Conservation (phyloP, 2,329 filamentous ascomycete genomes). For the Cercospora janseana region DNA sequence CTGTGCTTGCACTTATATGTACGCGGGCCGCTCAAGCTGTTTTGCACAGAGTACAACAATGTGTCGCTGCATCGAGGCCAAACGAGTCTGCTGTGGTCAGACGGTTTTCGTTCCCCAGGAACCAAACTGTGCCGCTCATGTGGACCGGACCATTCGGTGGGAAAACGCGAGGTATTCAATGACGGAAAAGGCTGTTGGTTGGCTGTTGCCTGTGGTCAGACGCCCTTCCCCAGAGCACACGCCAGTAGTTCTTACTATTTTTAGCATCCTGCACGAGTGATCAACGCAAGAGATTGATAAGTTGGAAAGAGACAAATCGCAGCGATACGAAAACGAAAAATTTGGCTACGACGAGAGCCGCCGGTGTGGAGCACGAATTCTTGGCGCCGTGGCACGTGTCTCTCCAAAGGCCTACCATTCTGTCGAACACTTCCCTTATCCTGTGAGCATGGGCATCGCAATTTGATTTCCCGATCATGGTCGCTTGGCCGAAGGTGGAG, state of each 20-base stretch:
- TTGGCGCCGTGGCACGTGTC: neutral
- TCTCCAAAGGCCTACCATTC: neutral
- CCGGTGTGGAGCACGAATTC: neutral
- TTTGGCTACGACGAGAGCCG: slow-evolving; percentile 3
- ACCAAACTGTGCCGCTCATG: slow-evolving; percentile 1
- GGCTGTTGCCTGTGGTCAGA: slow-evolving; percentile 1
- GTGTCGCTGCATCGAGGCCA: slow-evolving; percentile 1
- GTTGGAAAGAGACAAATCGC: neutral
- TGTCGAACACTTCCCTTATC: slow-evolving; percentile 2
- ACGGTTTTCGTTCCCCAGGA: neutral
- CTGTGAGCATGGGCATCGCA: neutral
- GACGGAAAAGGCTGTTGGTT: slow-evolving; percentile 1
- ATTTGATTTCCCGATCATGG: neutral
- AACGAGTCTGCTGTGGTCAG: neutral
- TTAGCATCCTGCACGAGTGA: slow-evolving; percentile 1
- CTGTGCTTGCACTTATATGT: slow-evolving; percentile 1
- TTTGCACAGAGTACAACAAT: slow-evolving; percentile 2
- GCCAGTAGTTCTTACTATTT: slow-evolving; percentile 1
- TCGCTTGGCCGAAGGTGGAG: neutral
- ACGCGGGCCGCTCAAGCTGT: neutral
- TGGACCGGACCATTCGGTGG: slow-evolving; percentile 1
- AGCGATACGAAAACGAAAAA: neutral
- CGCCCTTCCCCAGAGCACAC: neutral
- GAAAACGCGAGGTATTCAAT: neutral
- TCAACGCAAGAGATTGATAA: slow-evolving; percentile 4